Evolutionary conservation across 352 stramenopile species (phyloP).

Genomic region (Saprolegnia parasitica): DNA sequence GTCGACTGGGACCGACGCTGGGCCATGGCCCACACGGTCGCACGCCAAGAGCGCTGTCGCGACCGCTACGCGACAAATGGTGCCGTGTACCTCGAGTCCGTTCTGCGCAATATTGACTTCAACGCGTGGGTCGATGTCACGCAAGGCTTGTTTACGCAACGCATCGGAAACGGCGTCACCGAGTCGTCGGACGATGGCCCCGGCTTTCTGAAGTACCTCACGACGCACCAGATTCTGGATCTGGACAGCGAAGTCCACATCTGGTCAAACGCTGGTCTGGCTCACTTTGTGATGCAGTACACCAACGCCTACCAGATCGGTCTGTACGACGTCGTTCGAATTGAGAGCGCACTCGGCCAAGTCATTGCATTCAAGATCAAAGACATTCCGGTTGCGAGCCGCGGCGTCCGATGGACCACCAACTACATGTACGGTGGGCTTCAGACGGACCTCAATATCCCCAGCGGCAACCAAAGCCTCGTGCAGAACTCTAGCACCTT

Average conservation of each 20-base stretch:
- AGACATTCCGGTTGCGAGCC: not conserved
- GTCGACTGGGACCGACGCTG: conserved; percentile 12
- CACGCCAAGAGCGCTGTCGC: not conserved
- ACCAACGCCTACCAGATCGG: conserved; percentile 8
- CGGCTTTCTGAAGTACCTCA: not conserved
- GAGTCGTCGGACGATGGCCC: not conserved
- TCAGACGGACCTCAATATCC: conserved; percentile 4
- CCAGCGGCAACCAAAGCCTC: conserved; percentile 4
- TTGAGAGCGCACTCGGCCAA: conserved; percentile 11
- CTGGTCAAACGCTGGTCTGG: not conserved
- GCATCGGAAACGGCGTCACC: not conserved
- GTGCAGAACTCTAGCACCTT: conserved; percentile 7
- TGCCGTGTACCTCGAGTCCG: conserved; percentile 14
- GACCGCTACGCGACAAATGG: not conserved
- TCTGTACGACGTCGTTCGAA: not conserved
- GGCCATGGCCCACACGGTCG: not conserved
- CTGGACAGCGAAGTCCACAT: conserved; percentile 1
- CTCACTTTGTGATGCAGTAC: conserved; percentile 16
- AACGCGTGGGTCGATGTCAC: not conserved
- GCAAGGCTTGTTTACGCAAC: not conserved
- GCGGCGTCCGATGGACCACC: not conserved
- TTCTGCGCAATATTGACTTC: conserved; percentile 6
- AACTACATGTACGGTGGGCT: conserved; percentile 1
- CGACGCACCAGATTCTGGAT: not conserved
- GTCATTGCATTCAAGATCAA: not conserved